A percentile compares a stretch with the other conserved stretches of the same genome.
phyloP scores from a whole-genome alignment of 2,329 filamentous ascomycete genomes.

The Phaeophleospora eucalypticola region DNA sequence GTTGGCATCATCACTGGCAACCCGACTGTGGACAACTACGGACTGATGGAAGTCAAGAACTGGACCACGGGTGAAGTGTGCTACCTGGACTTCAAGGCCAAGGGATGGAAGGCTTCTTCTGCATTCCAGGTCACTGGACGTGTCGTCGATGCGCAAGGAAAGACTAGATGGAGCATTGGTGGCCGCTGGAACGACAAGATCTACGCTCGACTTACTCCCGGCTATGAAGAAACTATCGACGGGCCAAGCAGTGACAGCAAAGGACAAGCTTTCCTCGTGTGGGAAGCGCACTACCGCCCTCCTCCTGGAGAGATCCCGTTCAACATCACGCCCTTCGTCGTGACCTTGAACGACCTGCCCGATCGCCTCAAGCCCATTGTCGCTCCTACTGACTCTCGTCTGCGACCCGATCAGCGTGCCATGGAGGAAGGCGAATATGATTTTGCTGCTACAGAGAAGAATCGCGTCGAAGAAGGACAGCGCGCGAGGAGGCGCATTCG shows the following conservation, averaged over 20 bases:
- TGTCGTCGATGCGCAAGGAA: conserved; percentile 73
- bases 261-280: conserved; percentile 80
- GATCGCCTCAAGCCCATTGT: conserved; percentile 73
- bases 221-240: conserved; percentile 71
- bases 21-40: conserved; percentile 96
- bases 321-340: conserved; percentile 92
- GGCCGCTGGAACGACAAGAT: conserved; percentile 97
- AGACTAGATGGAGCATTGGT: conserved; percentile 81
- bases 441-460: conserved; percentile 88
- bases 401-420: conserved; percentile 88
- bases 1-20: conserved; percentile 97
- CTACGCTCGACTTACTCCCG: conserved; percentile 87
- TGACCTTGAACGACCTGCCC: conserved; percentile 88
- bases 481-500: conserved; percentile 67
- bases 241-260: conserved; percentile 36
- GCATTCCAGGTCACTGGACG: conserved; percentile 87
- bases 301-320: conserved; percentile 71
- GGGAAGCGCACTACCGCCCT: conserved; percentile 82
- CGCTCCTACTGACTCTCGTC: conserved; percentile 88
- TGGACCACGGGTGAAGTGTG: conserved; percentile 93
- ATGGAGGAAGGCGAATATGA: conserved; percentile 99
- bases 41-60: conserved; percentile 95
- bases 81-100: conserved; percentile 84
- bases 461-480: conserved; percentile 88
- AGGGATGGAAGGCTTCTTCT: conserved; percentile 91